Evolutionary conservation across 345 rosid species (phyloP), one percentile per base, ranked within the genome.

Genomic region (Erucastrum elatum): DNA sequence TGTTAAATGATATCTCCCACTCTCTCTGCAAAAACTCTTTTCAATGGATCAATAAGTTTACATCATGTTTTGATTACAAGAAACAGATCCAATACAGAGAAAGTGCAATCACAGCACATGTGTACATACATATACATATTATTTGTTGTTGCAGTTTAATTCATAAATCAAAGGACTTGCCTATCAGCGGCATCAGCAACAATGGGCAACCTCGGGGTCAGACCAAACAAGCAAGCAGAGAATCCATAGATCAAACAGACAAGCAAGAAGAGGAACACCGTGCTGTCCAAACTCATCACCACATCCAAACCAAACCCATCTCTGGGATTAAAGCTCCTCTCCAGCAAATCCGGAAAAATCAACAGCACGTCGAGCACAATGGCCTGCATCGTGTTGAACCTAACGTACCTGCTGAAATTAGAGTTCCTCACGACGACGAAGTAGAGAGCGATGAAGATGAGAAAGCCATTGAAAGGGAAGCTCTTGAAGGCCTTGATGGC

Each of bases 111-210:
- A n/a, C 56, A 49, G 56, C n/a, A 41, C 34, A 75, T 37, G 79
- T 78, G 81, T 41, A 65, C 49, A 71, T 78, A 72, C 33, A 64
- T 4, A 12, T n/a, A 31, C 21, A 35, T 31, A 53, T 16, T 1
- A 71, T 31, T 31, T 64, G 72, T 39, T 77, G n/a, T 15, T 26
- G 31, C 39, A 53, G 25, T 53, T 53, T 53, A 1, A 8, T 53
- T 53, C 15, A 53, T 2, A 1, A 31, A 59, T 91, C 89, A 94
- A 64, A 88, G 90, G 80, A 91, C 97, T 82, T 92, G 99, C 84
- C 97, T 91, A 64, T 95, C 98, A 74, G 99, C 98, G 78, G 98
- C 99, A 51, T 95, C 99, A 74, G 98, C 98, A 66, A 95, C 98
- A 85, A 95, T 86, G 27, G 99, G 99, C 90, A 95, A 84, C 76